Base-by-base conservation (phyloP, 768 basidiomycete genomes). In the Xanthoconium stramineum region DNA sequence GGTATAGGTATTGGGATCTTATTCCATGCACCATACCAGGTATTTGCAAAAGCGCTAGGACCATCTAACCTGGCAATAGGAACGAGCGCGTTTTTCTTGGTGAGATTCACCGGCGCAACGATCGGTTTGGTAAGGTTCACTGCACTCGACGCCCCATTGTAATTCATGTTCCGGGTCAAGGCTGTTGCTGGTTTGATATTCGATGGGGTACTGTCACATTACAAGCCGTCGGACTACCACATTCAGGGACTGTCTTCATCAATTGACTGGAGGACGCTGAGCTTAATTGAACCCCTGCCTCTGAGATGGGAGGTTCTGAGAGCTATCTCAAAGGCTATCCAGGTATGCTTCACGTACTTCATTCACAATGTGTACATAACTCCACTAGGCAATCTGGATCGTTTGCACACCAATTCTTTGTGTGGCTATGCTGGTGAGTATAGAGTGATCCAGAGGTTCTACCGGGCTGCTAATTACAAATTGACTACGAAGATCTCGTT, bases 1-100 rank as follows among this genome's bases (percentile, higher is more conserved):
- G 91, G 91, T 15, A 71, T 89, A 35, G 91, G 91, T 11, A 67
- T 94, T 55, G 91, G 91, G 38, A 85, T 92, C 82, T 74, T 92
- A 29, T 91, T 92, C 71, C 90, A 92, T 65, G 85, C 90, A 1
- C 91, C 91, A 9, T 91, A 90, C 65, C 89, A 91, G 65, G 80
- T 91, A 10, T 89, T 93, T 67, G 82, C 82, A 47, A 79, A 78
- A 56, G 82, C 85, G 13, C 69, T 93, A 36, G 79, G 81, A 54
- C 80, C 83, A 8, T 74, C 79, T 46, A 85, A 91, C 61, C 69
- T 91, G 50, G 90, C 91, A 5, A 80, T 84, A 20, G 88, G 89
- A 32, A 94, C 91, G 11, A 87, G 89, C 65, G 90, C 89, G 12
- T 94, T 93, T 70, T 93, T 94, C 72, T 78, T 93, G 53, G 89